Evolutionary conservation across 768 basidiomycete genomes (phyloP).

Genomic region (Lentinula sp.): DNA sequence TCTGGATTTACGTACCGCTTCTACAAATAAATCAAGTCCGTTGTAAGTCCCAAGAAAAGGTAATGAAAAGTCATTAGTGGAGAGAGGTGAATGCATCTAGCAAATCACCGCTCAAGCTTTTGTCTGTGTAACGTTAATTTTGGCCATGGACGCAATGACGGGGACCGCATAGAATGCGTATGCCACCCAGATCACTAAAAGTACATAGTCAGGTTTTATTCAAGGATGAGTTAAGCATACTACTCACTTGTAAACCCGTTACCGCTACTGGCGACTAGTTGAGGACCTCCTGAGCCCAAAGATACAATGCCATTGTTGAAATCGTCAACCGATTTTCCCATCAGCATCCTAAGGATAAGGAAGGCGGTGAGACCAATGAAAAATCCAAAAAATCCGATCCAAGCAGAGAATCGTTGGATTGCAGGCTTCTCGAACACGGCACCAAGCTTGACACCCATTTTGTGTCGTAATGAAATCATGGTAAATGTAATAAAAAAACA

Average conservation of each 20-base stretch:
- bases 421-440: slow-evolving; percentile 48
- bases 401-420: slow-evolving; percentile 56
- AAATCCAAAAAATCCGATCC: slow-evolving; percentile 76
- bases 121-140: slow-evolving; percentile 44
- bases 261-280: slow-evolving; percentile 54
- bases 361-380: slow-evolving; percentile 69
- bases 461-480: slow-evolving; percentile 58
- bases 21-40: not conserved
- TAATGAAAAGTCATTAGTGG: slow-evolving; percentile 12
- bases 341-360: slow-evolving; percentile 74
- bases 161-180: slow-evolving; percentile 73
- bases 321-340: slow-evolving; percentile 72
- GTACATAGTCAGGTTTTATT: not conserved
- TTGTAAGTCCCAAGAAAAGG: slow-evolving; percentile 10
- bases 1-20: not conserved
- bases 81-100: not conserved
- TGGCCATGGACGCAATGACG: slow-evolving; percentile 61
- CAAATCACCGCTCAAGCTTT: slow-evolving; percentile 2
- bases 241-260: slow-evolving; percentile 67
- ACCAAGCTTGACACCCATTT: slow-evolving; percentile 49
- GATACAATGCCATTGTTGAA: slow-evolving; percentile 61
- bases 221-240: slow-evolving; percentile 18
- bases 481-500: slow-evolving; percentile 68
- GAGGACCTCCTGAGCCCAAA: slow-evolving; percentile 47
- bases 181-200: slow-evolving; percentile 71